These are phyloP conservation scores for Monosporascus sp. DNA, from an alignment of 2,329 filamentous ascomycete species.

Conservation along the genomic window DNA sequence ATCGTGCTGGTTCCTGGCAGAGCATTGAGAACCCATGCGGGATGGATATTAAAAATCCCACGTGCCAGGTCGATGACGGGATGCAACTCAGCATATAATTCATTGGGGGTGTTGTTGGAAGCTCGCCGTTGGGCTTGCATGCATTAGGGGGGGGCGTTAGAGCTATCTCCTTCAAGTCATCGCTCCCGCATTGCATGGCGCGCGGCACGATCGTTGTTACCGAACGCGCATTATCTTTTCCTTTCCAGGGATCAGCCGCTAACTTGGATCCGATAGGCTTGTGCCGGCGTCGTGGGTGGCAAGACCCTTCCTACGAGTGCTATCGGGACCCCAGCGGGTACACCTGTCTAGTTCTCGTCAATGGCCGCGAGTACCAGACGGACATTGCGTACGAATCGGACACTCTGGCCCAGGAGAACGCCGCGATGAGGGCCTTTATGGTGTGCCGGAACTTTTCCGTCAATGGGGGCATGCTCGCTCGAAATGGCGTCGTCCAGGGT, in stretches of 20 bases:
- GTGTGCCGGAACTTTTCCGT: slow-evolving; percentile 97
- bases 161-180: slow-evolving; percentile 20
- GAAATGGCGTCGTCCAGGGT: slow-evolving; percentile 63
- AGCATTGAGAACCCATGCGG: slow-evolving; percentile 13
- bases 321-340: slow-evolving; percentile 70
- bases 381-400: slow-evolving; percentile 80
- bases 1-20: slow-evolving; percentile 20
- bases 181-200: slow-evolving; percentile 20
- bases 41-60: slow-evolving; percentile 18
- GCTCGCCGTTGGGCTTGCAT: slow-evolving; percentile 26
- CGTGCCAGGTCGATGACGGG: slow-evolving; percentile 16
- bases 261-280: slow-evolving; percentile 58
- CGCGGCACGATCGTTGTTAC: slow-evolving; percentile 16
- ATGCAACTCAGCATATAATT: slow-evolving; percentile 7
- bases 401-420: slow-evolving; percentile 81
- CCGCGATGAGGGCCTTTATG: slow-evolving; percentile 93
- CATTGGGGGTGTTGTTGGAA: slow-evolving; percentile 10
- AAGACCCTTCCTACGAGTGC: slow-evolving; percentile 81
- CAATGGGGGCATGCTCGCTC: slow-evolving; percentile 84
- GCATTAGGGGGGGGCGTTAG: slow-evolving; percentile 22
- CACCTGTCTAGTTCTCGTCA: slow-evolving; percentile 87
- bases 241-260: slow-evolving; percentile 21
- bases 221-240: slow-evolving; percentile 16
- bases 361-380: slow-evolving; percentile 94
- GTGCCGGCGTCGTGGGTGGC: slow-evolving; percentile 91